Percentiles rank a stretch among this genome's conserved stretches.
These are phyloP conservation scores for Nakataea oryzae DNA, from an alignment of 2,329 filamentous ascomycete genomes.

Conservation along the genomic window DNA sequence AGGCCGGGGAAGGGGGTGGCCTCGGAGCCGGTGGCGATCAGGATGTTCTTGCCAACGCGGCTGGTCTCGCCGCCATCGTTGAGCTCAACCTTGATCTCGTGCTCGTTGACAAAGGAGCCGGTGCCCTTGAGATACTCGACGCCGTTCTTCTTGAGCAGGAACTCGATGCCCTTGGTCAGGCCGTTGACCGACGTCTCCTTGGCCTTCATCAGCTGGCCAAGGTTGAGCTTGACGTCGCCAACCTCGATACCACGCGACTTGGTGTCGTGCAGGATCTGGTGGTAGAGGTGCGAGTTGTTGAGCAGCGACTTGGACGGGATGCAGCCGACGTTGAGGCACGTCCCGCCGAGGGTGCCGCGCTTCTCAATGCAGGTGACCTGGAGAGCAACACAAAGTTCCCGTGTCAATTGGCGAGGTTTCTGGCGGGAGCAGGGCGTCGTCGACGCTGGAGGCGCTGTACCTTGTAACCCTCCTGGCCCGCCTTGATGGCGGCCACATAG, in stretches of 20 bases:
- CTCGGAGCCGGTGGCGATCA: conserved; percentile 94
- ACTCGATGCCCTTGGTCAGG: conserved; percentile 95
- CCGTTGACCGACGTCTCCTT: conserved; percentile 86
- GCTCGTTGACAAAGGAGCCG: conserved; percentile 75
- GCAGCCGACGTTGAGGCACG: conserved; percentile 97
- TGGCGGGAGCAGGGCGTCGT: background rate
- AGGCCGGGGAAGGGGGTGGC: conserved; percentile 93
- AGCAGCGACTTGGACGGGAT: conserved; percentile 98
- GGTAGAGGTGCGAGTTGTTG: conserved; percentile 98
- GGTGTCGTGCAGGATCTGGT: conserved; percentile 92
- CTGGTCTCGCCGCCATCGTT: conserved; percentile 85
- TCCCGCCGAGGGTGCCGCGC: conserved; percentile 87
- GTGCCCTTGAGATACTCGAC: conserved; percentile 97
- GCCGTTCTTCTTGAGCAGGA: conserved; percentile 97
- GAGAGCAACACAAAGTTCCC: conserved; percentile 5
- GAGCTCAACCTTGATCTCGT: conserved; percentile 85
- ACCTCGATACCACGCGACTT: conserved; percentile 97
- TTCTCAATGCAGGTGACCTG: conserved; percentile 98
- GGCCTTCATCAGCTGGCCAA: conserved; percentile 93
- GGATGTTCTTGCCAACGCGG: conserved; percentile 87
- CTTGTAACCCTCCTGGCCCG: conserved; percentile 93
- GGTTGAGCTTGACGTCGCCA: conserved; percentile 91
- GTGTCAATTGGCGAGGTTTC: background rate
- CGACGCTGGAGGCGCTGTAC: conserved; percentile 32
- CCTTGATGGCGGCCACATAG: conserved; percentile 98